Conservation (phyloP, 805 yeast genomes). For the Zygotorulaspora florentina region DNA sequence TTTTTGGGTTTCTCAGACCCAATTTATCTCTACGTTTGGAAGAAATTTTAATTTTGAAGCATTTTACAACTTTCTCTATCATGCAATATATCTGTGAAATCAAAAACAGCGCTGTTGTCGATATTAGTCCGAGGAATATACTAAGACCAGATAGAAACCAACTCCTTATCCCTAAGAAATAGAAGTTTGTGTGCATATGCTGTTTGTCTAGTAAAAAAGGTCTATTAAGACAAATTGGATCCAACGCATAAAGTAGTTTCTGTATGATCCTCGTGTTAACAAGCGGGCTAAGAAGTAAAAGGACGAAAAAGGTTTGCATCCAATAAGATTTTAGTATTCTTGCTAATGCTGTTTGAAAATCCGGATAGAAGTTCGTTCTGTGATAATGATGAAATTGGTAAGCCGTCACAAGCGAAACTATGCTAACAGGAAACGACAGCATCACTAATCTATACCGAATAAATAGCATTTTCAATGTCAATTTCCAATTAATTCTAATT, state of each 20-base stretch:
- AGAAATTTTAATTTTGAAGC: neutral
- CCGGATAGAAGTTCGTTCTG: conserved; percentile 38
- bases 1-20: neutral
- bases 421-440: conserved; percentile 63
- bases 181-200: conserved; percentile 47
- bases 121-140: conserved; percentile 42
- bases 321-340: conserved; percentile 33
- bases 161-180: conserved; percentile 66
- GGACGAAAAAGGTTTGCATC: conserved; percentile 23
- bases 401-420: conserved; percentile 48
- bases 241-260: conserved; percentile 41
- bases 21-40: neutral
- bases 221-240: conserved; percentile 51
- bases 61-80: conserved; percentile 4
- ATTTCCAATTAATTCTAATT: conserved; percentile 23
- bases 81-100: conserved; percentile 5
- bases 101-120: conserved; percentile 19
- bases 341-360: conserved; percentile 46
- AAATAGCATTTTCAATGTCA: conserved; percentile 63
- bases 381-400: conserved; percentile 51
- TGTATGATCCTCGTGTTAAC: conserved; percentile 35
- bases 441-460: conserved; percentile 73
- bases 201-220: conserved; percentile 39
- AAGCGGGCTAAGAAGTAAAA: conserved; percentile 38
- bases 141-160: conserved; percentile 53